Percentiles rank a stretch among this genome's conserved stretches.
phyloP scores from a whole-genome alignment of 257 asterid genomes.

The Solanum bulbocastanum region DNA sequence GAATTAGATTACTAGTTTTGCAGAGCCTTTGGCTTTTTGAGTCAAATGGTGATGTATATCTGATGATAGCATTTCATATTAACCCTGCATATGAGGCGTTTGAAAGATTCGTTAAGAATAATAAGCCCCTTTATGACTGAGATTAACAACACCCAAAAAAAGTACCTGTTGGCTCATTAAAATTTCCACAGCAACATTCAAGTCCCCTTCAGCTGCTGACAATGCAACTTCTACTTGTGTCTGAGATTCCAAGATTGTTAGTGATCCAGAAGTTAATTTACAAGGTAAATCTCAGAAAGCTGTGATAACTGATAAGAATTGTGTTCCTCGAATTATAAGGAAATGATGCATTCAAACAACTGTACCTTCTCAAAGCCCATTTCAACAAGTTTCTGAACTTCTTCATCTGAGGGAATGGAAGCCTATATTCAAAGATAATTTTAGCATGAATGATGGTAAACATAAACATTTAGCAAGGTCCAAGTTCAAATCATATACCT shows the following conservation, averaged over 20 bases:
- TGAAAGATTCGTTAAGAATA: not conserved
- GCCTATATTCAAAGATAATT: constrained; percentile 23
- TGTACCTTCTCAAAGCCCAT: constrained; percentile 96
- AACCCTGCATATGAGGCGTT: not conserved
- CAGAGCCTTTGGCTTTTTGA: not conserved
- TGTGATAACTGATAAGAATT: not conserved
- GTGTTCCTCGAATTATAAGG: not conserved
- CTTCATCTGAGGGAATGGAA: constrained; percentile 49
- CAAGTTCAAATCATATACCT: constrained; percentile 30
- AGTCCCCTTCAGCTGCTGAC: constrained; percentile 89
- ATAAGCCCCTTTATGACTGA: not conserved
- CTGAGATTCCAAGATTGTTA: constrained; percentile 23
- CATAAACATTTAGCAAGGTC: not conserved
- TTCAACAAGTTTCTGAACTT: constrained; percentile 69
- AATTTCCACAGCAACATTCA: constrained; percentile 81
- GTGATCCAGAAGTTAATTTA: not conserved
- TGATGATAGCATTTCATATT: not conserved
- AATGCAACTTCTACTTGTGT: constrained; percentile 93
- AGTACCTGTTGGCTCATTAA: constrained; percentile 94
- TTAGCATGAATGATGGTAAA: not conserved
- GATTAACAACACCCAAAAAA: not conserved
- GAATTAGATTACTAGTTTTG: not conserved
- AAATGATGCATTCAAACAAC: not conserved
- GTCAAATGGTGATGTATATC: not conserved
- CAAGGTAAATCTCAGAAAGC: not conserved